phyloP scores from a whole-genome alignment of 108 stramenopile species.

The Parietichytrium sp. region DNA sequence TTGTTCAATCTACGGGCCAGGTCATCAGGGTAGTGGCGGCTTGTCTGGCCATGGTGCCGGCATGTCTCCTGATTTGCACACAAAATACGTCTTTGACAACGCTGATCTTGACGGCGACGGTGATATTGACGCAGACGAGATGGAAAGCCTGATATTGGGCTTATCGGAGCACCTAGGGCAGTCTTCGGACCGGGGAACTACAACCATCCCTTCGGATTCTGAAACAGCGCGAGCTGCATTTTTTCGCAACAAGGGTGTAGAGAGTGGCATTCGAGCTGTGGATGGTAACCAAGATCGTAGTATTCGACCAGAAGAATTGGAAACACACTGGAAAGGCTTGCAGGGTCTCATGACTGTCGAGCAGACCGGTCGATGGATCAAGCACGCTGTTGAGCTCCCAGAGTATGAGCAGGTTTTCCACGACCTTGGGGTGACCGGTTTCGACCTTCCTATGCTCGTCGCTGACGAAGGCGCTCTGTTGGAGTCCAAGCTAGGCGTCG shows the following conservation, averaged over 20 bases:
- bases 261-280: not conserved
- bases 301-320: conserved; percentile 9
- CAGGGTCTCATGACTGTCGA: conserved; percentile 25
- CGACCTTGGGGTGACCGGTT: not conserved
- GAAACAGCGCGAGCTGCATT: not conserved
- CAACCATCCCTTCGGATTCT: too few species aligned
- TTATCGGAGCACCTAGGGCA: too few species aligned
- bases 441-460: conserved; percentile 8
- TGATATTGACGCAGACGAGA: not conserved
- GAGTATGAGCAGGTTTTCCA: not conserved
- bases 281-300: not conserved
- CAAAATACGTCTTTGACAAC: not conserved
- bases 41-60: too few species aligned
- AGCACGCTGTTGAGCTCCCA: conserved; percentile 16
- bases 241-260: not conserved
- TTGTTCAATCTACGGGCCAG: too few species aligned
- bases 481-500: not conserved
- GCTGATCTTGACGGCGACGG: conserved; percentile 20
- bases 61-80: not conserved
- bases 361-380: not conserved
- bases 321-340: conserved; percentile 21
- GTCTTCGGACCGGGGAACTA: too few species aligned
- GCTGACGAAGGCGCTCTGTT: not conserved
- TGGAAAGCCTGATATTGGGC: too few species aligned
- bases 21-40: not conserved